Base-by-base conservation (phyloP, 768 basidiomycete species). In the Phlebiopsis flavidoalba region DNA sequence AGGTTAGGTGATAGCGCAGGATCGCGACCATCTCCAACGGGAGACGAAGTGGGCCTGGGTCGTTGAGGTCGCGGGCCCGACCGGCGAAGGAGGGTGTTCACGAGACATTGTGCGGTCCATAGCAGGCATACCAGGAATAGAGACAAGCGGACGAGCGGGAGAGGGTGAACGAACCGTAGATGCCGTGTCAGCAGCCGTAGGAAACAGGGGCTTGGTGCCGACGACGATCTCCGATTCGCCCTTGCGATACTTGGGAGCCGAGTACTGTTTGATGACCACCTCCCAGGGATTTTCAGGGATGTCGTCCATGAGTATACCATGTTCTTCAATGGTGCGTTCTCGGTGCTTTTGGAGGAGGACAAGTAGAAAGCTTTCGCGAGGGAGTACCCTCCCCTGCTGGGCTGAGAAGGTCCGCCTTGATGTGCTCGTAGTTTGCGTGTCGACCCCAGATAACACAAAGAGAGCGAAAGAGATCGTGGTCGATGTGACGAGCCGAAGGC, bases 301-400 rank as follows among this genome's bases (percentile, higher is more conserved):
- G 35, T 71, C 71, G 52, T 76, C 72, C 60, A 76, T 72, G 56
- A 79, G 73, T 54, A 76, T 80, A n/a, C 78, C 80, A 66, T 82
- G 78, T 50, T 84, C 80, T 67, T 83, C 77, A 66, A 85, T 74
- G 0, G 76, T 76, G 58, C 83, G 84, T 66, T 92, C 87, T 60
- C 89, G 83, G 67, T 93, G 90, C 71, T 83, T 83, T 45, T 83
- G 77, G 19, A 96, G 81, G 40, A 96, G 81, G 69, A n/a, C n/a
- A 88, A 93, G 70, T 95, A 96, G 72, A 95, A 94, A 0, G 90
- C 91, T 70, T 95, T 95, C 10, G 91, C 89, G 61, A 91, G n/a
- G n/a, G 82, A 8, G 83, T 82, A 12, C 89, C 89, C 55, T 82
- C 76, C 19, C 87, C 90, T 17, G 81, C 79, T 11, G 88, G 85